These are phyloP conservation scores for Nepenthes gracilis DNA, from an alignment of 148 eudicot genomes.

Conservation along the genomic window DNA sequence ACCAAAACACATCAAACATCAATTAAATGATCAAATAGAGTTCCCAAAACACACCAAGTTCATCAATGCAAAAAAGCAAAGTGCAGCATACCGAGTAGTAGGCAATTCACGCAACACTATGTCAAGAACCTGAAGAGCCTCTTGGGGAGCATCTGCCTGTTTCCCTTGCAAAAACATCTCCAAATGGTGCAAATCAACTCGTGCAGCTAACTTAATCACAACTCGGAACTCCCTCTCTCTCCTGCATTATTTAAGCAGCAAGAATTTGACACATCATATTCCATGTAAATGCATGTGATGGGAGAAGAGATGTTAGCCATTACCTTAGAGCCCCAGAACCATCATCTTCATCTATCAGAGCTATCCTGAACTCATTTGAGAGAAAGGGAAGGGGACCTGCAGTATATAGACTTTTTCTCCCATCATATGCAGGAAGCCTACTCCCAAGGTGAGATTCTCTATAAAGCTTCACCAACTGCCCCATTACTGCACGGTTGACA, in stretches of 20 bases:
- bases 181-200: conserved; percentile 60
- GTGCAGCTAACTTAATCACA: conserved; percentile 58
- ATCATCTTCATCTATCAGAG: conserved; percentile 59
- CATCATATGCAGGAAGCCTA: conserved; percentile 85
- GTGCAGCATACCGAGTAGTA: conserved; percentile 30
- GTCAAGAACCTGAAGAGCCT: conserved; percentile 72
- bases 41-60: neutral
- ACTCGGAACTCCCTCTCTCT: conserved; percentile 51
- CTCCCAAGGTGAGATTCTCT: conserved; percentile 74
- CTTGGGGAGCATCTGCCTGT: conserved; percentile 76
- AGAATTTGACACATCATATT: neutral
- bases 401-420: conserved; percentile 72
- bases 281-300: neutral
- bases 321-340: conserved; percentile 50
- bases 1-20: neutral
- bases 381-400: conserved; percentile 82
- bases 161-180: conserved; percentile 50
- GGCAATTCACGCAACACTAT: conserved; percentile 70
- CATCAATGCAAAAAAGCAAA: neutral
- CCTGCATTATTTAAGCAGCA: conserved; percentile 16
- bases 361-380: conserved; percentile 54
- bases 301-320: neutral
- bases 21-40: neutral
- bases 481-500: conserved; percentile 72
- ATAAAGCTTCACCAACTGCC: conserved; percentile 45